phyloP scores from a whole-genome alignment of 805 yeast genomes.

The Hanseniaspora lindneri region DNA sequence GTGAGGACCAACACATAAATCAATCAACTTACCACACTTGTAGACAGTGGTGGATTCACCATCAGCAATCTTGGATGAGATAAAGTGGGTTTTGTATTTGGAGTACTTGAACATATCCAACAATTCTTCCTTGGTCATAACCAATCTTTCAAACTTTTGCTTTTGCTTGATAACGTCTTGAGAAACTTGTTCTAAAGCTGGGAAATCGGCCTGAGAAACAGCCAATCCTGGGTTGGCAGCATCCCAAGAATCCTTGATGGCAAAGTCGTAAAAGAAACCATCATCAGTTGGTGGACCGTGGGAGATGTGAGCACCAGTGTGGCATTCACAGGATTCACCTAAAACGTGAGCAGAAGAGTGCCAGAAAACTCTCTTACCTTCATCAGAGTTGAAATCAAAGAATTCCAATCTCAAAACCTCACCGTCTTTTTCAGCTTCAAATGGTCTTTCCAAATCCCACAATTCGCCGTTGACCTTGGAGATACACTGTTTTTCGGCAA shows the following conservation, averaged over 20 bases:
- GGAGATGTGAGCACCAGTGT: conserved; percentile 84
- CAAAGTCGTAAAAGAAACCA: conserved; percentile 95
- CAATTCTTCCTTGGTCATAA: conserved; percentile 80
- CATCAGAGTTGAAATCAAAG: conserved; percentile 84
- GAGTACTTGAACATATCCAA: conserved; percentile 90
- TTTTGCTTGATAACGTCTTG: conserved; percentile 86
- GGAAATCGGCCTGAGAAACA: conserved; percentile 74
- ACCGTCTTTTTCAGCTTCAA: conserved; percentile 50
- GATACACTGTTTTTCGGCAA: conserved; percentile 79
- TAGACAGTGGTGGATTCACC: conserved; percentile 93
- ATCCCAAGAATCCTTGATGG: conserved; percentile 37
- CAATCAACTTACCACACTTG: conserved; percentile 95
- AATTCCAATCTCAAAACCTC: conserved; percentile 46
- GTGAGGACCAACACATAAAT: conserved; percentile 95
- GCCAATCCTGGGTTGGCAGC: conserved; percentile 55
- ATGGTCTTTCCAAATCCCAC: conserved; percentile 94
- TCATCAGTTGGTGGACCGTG: conserved; percentile 96
- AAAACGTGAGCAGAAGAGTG: conserved; percentile 96
- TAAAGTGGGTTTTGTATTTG: conserved; percentile 84
- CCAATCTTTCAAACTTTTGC: conserved; percentile 89
- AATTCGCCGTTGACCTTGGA: conserved; percentile 79
- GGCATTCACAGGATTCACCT: conserved; percentile 97
- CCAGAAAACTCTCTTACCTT: conserved; percentile 95
- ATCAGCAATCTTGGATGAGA: conserved; percentile 82
- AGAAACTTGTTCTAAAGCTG: conserved; percentile 71